A percentile compares a stretch with the other conserved stretches of the same genome.
Evolutionary conservation across 2,329 filamentous ascomycete species (phyloP).

Genomic region (Aspergillus transmontanensis): DNA sequence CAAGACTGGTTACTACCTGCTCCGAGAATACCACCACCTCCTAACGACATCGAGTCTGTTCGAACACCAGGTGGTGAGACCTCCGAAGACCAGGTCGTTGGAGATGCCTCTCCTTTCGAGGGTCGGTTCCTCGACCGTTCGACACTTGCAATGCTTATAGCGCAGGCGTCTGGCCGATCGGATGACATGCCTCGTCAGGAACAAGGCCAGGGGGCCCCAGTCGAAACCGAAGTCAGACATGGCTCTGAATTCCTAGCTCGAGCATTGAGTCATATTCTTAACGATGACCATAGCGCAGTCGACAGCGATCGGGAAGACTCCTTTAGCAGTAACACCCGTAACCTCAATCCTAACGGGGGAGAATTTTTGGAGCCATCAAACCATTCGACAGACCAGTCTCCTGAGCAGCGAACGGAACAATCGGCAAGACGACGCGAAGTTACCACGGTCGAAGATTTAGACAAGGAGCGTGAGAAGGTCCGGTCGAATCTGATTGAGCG

Average conservation of each 20-base stretch:
- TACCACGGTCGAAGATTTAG: constrained; percentile 73
- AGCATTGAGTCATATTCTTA: constrained; percentile 46
- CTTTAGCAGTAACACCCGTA: constrained; percentile 23
- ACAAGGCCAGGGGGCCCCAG: constrained; percentile 23
- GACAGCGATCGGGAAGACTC: constrained; percentile 28
- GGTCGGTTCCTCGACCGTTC: constrained; percentile 31
- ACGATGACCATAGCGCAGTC: constrained; percentile 30
- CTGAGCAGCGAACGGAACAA: constrained; percentile 27
- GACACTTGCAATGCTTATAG: constrained; percentile 38
- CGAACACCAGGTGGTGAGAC: constrained; percentile 33
- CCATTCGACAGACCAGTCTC: constrained; percentile 21
- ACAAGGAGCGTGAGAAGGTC: constrained; percentile 72
- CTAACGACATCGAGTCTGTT: constrained; percentile 53
- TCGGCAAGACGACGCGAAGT: constrained; percentile 35
- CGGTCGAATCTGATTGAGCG: constrained; percentile 81
- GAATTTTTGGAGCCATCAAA: constrained; percentile 25
- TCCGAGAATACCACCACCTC: constrained; percentile 67
- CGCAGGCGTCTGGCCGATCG: constrained; percentile 31
- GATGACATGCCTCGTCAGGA: constrained; percentile 27
- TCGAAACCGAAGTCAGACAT: constrained; percentile 35
- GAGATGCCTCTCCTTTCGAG: constrained; percentile 31
- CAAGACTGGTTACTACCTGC: constrained; percentile 61
- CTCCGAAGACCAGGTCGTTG: constrained; percentile 29
- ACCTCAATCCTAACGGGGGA: constrained; percentile 15
- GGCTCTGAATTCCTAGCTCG: constrained; percentile 43